phyloP scores from a whole-genome alignment of 2,329 filamentous ascomycete genomes.

The Stemphylium lycopersici region DNA sequence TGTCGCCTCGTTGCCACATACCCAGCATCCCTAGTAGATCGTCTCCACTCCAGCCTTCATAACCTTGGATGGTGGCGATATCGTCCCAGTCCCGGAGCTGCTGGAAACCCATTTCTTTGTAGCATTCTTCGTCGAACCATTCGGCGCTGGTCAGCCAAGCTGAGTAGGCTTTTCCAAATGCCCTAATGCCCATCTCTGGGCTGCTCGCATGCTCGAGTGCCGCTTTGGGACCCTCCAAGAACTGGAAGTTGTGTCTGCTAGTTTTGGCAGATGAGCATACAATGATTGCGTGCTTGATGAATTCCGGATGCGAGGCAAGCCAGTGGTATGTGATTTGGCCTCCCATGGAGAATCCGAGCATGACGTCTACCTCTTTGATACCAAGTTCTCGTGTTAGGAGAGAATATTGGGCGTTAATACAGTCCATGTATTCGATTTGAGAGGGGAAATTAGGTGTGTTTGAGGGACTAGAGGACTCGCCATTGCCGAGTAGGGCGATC shows the following conservation, averaged over 20 bases:
- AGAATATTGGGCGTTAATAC: conserved; percentile 57
- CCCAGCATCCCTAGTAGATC: conserved; percentile 47
- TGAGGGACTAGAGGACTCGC: conserved; percentile 61
- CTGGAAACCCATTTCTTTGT: conserved; percentile 41
- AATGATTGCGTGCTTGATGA: conserved; percentile 51
- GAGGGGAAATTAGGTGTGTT: conserved; percentile 56
- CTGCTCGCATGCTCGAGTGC: conserved; percentile 54
- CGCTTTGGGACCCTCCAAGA: conserved; percentile 60
- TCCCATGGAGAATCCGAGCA: conserved; percentile 65
- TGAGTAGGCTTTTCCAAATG: conserved; percentile 48
- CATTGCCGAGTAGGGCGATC: conserved; percentile 60
- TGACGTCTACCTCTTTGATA: conserved; percentile 53
- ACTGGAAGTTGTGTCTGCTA: conserved; percentile 60
- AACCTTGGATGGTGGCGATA: conserved; percentile 23
- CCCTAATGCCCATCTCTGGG: conserved; percentile 45
- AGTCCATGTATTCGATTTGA: conserved; percentile 56
- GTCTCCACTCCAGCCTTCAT: conserved; percentile 42
- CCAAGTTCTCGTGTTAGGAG: conserved; percentile 52
- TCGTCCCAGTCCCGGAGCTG: conserved; percentile 36
- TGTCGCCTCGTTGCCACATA: conserved; percentile 53
- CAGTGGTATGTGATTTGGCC: conserved; percentile 62
- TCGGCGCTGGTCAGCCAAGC: conserved; percentile 51
- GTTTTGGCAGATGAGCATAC: conserved; percentile 60
- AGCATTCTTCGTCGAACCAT: conserved; percentile 51
- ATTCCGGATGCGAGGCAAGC: conserved; percentile 57